Conservation (phyloP, 2,329 filamentous ascomycete genomes). For the Alternaria alternata region DNA sequence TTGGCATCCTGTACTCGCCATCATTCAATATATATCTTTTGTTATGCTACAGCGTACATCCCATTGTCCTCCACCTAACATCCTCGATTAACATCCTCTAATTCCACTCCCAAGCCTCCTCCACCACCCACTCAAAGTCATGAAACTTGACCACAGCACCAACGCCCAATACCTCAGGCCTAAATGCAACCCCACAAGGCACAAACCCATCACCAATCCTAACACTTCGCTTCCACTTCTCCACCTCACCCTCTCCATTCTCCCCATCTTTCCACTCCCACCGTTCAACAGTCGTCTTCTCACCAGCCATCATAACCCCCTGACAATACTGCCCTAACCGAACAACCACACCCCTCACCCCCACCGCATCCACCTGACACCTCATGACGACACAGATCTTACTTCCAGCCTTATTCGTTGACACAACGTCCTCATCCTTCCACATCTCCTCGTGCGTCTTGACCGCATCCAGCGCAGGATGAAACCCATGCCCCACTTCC, state of each 20-base stretch:
- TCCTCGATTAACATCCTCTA: not conserved
- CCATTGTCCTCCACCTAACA: not conserved
- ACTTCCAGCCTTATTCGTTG: slow-evolving; percentile 14
- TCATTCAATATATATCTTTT: not conserved
- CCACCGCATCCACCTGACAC: slow-evolving; percentile 46
- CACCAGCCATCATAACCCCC: slow-evolving; percentile 61
- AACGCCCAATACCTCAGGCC: slow-evolving; percentile 36
- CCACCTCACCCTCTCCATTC: slow-evolving; percentile 16
- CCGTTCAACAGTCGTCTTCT: slow-evolving; percentile 60
- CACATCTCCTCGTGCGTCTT: slow-evolving; percentile 73
- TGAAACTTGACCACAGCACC: slow-evolving; percentile 44
- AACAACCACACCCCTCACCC: slow-evolving; percentile 61
- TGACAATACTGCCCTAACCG: slow-evolving; percentile 65
- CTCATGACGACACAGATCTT: slow-evolving; percentile 53
- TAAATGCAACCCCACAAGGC: slow-evolving; percentile 51
- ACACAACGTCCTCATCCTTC: slow-evolving; percentile 56
- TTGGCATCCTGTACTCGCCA: not conserved
- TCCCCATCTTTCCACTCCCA: slow-evolving; percentile 55
- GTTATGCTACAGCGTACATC: not conserved
- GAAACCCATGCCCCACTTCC: slow-evolving; percentile 68
- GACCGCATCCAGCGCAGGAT: slow-evolving; percentile 61
- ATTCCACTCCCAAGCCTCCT: slow-evolving; percentile 46
- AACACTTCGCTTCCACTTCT: slow-evolving; percentile 49
- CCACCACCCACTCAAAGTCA: slow-evolving; percentile 50
- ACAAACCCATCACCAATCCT: slow-evolving; percentile 52